Conservation (phyloP, 2,329 filamentous ascomycete genomes). For the Fonsecaea monophora region DNA sequence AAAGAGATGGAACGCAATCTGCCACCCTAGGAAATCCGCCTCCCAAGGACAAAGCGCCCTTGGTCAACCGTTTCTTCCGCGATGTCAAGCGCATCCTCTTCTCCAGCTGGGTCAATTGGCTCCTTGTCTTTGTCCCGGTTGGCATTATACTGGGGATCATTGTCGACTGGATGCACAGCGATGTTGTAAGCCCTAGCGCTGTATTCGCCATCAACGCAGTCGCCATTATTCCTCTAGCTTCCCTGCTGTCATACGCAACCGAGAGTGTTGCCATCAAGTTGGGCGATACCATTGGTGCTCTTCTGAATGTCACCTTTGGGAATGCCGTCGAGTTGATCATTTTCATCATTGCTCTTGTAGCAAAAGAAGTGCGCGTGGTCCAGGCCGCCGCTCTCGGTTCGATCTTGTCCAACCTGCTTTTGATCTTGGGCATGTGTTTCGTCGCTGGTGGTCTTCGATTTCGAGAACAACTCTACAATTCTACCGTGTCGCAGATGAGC, state of each 20-base stretch:
- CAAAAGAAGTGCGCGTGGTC: slow-evolving; percentile 86
- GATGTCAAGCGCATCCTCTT: slow-evolving; percentile 66
- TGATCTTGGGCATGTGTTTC: slow-evolving; percentile 93
- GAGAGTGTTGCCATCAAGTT: slow-evolving; percentile 75
- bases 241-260: slow-evolving; percentile 73
- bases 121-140: slow-evolving; percentile 52
- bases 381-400: slow-evolving; percentile 89
- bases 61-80: slow-evolving; percentile 60
- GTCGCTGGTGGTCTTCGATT: slow-evolving; percentile 83
- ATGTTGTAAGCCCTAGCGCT: slow-evolving; percentile 60
- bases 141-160: slow-evolving; percentile 49
- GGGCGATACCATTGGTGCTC: slow-evolving; percentile 74
- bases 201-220: slow-evolving; percentile 77
- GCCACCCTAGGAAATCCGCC: slow-evolving; percentile 54
- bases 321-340: slow-evolving; percentile 83
- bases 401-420: slow-evolving; percentile 83
- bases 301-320: slow-evolving; percentile 79
- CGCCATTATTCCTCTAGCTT: slow-evolving; percentile 76
- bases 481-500: slow-evolving; percentile 94
- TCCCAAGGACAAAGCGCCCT: slow-evolving; percentile 47
- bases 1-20: slow-evolving; percentile 59
- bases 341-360: slow-evolving; percentile 79
- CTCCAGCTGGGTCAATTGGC: slow-evolving; percentile 59
- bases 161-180: slow-evolving; percentile 38
- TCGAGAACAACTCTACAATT: slow-evolving; percentile 95